These are phyloP conservation scores for Trametes versicolor DNA, from an alignment of 1,284 basidiomycete genomes.

Conservation along the genomic window DNA sequence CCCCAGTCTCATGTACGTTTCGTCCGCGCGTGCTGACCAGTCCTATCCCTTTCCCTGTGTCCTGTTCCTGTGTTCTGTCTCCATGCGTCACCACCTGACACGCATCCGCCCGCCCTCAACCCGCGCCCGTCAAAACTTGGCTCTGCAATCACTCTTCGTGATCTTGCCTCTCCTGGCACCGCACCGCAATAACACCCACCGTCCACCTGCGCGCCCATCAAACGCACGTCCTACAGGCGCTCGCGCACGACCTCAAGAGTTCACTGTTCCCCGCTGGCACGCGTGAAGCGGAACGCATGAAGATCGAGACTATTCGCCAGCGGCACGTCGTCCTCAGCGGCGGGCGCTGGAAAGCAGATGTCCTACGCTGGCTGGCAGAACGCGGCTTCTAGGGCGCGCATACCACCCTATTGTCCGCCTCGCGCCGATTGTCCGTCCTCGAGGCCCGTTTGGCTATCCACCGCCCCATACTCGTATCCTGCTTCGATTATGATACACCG, in stretches of 20 bases:
- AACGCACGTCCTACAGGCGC: constrained; percentile 48
- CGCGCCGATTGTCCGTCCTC: neutral
- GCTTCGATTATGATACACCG: neutral
- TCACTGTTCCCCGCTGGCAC: constrained; percentile 58
- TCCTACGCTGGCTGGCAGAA: constrained; percentile 64
- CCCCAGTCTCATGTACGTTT: constrained; percentile 22
- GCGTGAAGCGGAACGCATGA: constrained; percentile 56
- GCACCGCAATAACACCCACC: constrained; percentile 6
- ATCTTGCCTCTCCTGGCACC: neutral
- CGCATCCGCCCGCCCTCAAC: neutral
- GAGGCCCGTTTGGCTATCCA: neutral
- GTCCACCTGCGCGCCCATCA: neutral
- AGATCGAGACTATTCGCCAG: constrained; percentile 54
- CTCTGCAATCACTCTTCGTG: constrained; percentile 4
- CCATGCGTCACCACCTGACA: neutral
- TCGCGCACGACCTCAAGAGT: constrained; percentile 59
- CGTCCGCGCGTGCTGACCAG: constrained; percentile 22
- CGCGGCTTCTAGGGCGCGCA: constrained; percentile 62
- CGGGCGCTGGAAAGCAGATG: constrained; percentile 65
- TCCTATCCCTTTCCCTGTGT: neutral
- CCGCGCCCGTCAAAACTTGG: constrained; percentile 11
- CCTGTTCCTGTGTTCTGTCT: neutral
- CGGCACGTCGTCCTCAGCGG: constrained; percentile 66
- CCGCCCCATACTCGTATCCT: neutral
- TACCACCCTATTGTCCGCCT: neutral